Percentiles rank a stretch among this genome's conserved stretches.
phyloP scores from a whole-genome alignment of 2,329 filamentous ascomycete genomes.

The Epichloe sibirici region DNA sequence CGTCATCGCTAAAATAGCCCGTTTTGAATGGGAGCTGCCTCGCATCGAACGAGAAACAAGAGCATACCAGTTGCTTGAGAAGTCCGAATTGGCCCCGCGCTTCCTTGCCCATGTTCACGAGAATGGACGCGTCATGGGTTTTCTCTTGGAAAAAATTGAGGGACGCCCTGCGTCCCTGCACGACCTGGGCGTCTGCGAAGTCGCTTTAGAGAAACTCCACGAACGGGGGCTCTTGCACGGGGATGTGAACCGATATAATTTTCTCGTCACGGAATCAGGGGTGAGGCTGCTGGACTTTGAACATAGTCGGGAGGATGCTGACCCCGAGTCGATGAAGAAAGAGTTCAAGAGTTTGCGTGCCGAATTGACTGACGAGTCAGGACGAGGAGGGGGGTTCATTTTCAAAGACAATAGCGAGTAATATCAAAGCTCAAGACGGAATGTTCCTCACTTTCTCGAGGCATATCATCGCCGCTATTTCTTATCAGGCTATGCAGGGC shows the following conservation, averaged over 20 bases:
- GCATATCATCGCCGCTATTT: too few species aligned
- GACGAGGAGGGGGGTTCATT: neutral
- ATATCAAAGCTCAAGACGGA: neutral
- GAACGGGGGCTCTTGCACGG: slow-evolving; percentile 20
- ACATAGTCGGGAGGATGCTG: neutral
- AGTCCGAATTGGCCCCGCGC: slow-evolving; percentile 16
- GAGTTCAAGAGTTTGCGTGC: neutral
- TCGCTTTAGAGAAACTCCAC: slow-evolving; percentile 16
- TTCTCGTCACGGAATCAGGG: slow-evolving; percentile 17
- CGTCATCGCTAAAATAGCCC: slow-evolving; percentile 19
- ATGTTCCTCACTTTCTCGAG: too few species aligned
- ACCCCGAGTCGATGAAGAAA: neutral
- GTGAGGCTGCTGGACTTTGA: slow-evolving; percentile 23
- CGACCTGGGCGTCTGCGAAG: slow-evolving; percentile 18
- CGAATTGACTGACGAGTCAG: neutral
- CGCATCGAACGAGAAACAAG: slow-evolving; percentile 20
- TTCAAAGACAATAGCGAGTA: neutral
- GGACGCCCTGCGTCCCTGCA: slow-evolving; percentile 16
- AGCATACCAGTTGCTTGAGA: slow-evolving; percentile 17
- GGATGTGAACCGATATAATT: slow-evolving; percentile 27
- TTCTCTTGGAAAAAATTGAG: slow-evolving; percentile 23
- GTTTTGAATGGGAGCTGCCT: slow-evolving; percentile 22
- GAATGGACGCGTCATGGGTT: slow-evolving; percentile 22
- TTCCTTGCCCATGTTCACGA: slow-evolving; percentile 25
- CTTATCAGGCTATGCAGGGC: too few species aligned